These are phyloP conservation scores for Colletotrichum sp. DNA, from an alignment of 2,329 filamentous ascomycete genomes.

Conservation along the genomic window DNA sequence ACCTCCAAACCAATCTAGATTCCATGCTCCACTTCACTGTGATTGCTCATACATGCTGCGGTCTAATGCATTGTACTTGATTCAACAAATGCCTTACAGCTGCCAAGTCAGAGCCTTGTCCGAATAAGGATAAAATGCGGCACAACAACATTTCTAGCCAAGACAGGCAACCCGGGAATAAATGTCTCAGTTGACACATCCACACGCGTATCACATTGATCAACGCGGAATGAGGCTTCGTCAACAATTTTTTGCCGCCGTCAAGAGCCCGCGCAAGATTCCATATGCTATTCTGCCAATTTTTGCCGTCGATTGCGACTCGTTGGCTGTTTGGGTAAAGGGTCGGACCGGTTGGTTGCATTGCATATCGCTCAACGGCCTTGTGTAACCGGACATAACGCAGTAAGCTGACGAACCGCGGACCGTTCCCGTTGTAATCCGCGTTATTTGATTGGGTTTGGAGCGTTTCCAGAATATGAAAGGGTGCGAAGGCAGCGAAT, in stretches of 20 bases:
- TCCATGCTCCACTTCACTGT: neutral
- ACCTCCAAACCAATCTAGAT: fast-evolving
- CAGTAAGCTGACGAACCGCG: neutral
- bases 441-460: neutral
- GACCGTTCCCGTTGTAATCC: neutral
- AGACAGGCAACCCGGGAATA: neutral
- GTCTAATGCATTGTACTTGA: neutral
- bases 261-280: no score
- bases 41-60: neutral
- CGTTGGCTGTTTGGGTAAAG: neutral
- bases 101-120: neutral
- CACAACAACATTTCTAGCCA: neutral
- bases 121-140: fast-evolving
- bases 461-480: neutral
- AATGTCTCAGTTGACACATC: neutral
- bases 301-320: neutral
- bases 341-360: neutral
- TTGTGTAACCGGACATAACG: neutral
- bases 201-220: neutral
- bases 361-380: neutral
- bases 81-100: neutral
- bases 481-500: neutral
- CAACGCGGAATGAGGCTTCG: neutral
- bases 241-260: no score
- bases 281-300: neutral